Conservation (phyloP, 331 rosid species). For the Phaseolus coccineus region DNA sequence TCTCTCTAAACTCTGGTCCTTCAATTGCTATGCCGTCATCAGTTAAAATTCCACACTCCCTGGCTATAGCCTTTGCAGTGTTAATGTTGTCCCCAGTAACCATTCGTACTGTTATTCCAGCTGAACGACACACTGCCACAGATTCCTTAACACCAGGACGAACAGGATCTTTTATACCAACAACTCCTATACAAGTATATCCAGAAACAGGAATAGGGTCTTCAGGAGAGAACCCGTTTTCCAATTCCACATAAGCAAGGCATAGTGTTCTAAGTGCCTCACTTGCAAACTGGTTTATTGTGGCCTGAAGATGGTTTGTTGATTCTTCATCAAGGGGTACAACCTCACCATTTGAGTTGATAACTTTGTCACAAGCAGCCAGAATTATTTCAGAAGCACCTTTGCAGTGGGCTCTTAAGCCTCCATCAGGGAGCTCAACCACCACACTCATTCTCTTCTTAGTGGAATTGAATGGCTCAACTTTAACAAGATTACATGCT, state of each 20-base stretch:
- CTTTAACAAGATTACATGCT: constrained; percentile 71
- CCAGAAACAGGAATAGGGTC: constrained; percentile 85
- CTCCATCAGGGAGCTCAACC: constrained; percentile 76
- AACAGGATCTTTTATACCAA: constrained; percentile 97
- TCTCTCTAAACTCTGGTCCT: constrained; percentile 94
- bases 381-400: constrained; percentile 93
- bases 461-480: constrained; percentile 92
- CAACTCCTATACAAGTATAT: constrained; percentile 82
- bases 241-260: constrained; percentile 84
- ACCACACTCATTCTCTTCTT: constrained; percentile 94
- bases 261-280: constrained; percentile 96
- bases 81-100: constrained; percentile 96
- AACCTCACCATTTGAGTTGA: constrained; percentile 71
- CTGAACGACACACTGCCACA: constrained; percentile 88
- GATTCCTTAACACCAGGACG: constrained; percentile 99
- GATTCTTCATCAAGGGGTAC: constrained; percentile 84
- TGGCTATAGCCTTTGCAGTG: constrained; percentile 96
- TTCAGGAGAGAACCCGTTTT: constrained; percentile 63
- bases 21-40: constrained; percentile 98
- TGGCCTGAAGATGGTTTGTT: constrained; percentile 58
- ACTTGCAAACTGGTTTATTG: constrained; percentile 80
- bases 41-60: constrained; percentile 96
- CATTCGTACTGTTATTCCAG: constrained; percentile 95
- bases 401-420: constrained; percentile 82
- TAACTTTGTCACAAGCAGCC: constrained; percentile 86